These are phyloP conservation scores for Emergomyces pasteurianus DNA, from an alignment of 2,329 filamentous ascomycete genomes.

Conservation along the genomic window DNA sequence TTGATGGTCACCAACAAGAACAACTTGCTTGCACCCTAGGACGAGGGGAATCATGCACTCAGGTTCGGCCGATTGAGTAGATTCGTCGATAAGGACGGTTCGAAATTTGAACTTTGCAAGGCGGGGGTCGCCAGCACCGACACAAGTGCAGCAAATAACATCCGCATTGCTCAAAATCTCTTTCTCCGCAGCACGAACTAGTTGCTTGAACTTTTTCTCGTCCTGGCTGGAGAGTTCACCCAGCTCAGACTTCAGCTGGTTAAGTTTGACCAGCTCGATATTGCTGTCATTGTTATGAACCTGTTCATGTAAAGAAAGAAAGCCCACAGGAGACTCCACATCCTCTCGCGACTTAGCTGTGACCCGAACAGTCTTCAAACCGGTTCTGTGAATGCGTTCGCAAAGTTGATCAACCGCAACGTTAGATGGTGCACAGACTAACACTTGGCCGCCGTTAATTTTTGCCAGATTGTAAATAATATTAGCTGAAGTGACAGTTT, in stretches of 20 bases:
- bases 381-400: conserved; percentile 88
- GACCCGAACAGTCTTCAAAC: conserved; percentile 89
- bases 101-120: conserved; percentile 96
- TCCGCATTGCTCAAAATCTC: conserved; percentile 93
- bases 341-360: conserved; percentile 99
- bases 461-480: conserved; percentile 98
- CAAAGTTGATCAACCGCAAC: conserved; percentile 97
- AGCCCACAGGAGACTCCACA: conserved; percentile 95
- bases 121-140: conserved; percentile 90
- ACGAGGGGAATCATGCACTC: conserved; percentile 99
- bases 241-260: conserved; percentile 80
- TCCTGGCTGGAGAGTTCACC: conserved; percentile 90
- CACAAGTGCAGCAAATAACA: conserved; percentile 97
- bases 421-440: conserved; percentile 96
- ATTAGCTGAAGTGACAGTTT: conserved; percentile 96
- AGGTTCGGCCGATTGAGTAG: conserved; percentile 92
- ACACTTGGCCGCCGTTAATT: conserved; percentile 84
- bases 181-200: conserved; percentile 84
- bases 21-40: conserved; percentile 94
- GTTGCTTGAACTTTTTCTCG: conserved; percentile 96
- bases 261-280: conserved; percentile 80
- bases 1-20: conserved; percentile 97
- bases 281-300: conserved; percentile 97
- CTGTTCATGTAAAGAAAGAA: conserved; percentile 90
- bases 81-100: conserved; percentile 95